Evolutionary conservation across 2,329 filamentous ascomycete genomes (phyloP).

Genomic region (Claviceps sorghi): DNA sequence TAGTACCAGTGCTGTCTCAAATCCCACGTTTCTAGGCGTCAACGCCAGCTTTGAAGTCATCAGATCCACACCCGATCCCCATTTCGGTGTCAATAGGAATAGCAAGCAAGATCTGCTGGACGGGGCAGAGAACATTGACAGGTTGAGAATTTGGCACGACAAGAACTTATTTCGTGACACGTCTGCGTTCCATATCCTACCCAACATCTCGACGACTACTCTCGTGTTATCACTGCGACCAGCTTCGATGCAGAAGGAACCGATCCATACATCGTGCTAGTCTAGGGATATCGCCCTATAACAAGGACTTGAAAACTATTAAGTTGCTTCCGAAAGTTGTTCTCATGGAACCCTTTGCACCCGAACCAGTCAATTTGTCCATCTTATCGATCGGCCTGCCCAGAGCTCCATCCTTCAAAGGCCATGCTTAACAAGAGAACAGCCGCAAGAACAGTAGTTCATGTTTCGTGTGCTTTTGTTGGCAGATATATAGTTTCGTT

Average conservation of each 20-base stretch:
- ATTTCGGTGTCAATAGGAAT: not conserved
- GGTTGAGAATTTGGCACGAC: not conserved
- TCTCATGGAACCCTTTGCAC: not conserved
- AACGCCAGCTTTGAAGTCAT: not conserved
- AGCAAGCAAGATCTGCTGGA: not conserved
- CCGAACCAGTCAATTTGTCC: not conserved
- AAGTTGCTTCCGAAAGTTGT: not conserved
- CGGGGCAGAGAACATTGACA: not conserved
- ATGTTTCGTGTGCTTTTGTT: not conserved
- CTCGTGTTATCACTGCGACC: not conserved
- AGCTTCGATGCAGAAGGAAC: not conserved
- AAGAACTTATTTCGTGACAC: not conserved
- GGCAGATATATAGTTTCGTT: not conserved
- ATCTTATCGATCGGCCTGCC: not conserved
- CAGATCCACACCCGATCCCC: not conserved
- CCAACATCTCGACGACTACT: not conserved
- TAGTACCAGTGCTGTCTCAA: too few species aligned
- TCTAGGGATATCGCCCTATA: not conserved
- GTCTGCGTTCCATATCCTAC: not conserved
- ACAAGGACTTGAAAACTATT: not conserved
- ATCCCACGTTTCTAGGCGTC: too few species aligned
- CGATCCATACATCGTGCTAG: not conserved
- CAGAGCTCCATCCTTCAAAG: not conserved
- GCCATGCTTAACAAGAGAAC: not conserved
- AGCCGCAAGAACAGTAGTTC: not conserved